Percentiles rank a stretch among this genome's conserved stretches.
These are phyloP conservation scores for Croton setiger DNA, from an alignment of 441 rosid genomes.

Conservation along the genomic window DNA sequence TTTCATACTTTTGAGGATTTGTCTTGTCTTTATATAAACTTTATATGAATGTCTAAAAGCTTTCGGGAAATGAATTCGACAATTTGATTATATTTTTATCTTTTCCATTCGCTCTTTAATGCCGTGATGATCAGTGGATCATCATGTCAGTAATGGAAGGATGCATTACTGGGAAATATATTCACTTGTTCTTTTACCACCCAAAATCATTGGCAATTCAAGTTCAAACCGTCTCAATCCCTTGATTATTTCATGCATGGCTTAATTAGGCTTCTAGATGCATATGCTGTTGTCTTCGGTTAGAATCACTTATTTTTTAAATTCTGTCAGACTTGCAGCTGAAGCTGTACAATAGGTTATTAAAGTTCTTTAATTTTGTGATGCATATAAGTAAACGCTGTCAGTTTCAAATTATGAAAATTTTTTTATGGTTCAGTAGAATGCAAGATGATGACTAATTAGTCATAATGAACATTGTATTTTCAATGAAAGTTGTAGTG, in stretches of 20 bases:
- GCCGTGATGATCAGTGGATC: conserved; percentile 2
- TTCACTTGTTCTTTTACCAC: background rate
- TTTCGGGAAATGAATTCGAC: background rate
- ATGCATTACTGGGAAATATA: background rate
- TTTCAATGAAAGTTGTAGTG: too few relatives aligned
- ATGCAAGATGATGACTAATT: background rate
- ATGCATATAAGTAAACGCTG: background rate
- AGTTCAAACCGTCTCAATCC: background rate
- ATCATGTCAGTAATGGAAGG: background rate
- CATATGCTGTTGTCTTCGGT: background rate
- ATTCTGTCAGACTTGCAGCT: background rate
- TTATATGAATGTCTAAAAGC: background rate
- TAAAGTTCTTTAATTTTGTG: background rate
- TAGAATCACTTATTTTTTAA: background rate
- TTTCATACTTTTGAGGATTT: background rate
- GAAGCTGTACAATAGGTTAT: background rate
- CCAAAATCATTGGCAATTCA: background rate
- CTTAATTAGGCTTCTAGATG: background rate
- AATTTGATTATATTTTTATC: background rate
- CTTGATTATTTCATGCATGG: background rate
- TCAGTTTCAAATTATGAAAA: background rate
- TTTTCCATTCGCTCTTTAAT: background rate
- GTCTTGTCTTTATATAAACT: background rate
- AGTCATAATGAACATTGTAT: too few relatives aligned
- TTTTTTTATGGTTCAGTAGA: too few relatives aligned